Conservation (phyloP, 1,139 yeast genomes). For the Hanseniaspora sp. region DNA sequence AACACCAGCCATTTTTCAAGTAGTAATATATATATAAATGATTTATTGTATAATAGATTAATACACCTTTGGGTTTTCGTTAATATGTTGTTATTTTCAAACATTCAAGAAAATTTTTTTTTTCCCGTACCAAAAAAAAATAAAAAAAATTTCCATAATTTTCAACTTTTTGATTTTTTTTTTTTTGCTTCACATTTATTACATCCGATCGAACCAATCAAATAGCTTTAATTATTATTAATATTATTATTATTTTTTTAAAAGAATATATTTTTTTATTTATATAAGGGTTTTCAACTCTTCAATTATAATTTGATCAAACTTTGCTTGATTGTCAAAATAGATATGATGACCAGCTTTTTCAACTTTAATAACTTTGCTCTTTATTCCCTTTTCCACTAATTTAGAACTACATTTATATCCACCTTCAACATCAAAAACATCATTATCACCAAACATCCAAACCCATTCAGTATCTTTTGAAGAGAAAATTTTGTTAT, state of each 20-base stretch:
- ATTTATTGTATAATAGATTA: too few relatives aligned
- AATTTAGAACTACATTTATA: conserved; percentile 23
- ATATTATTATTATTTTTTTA: conserved; percentile 14
- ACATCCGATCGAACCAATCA: background rate
- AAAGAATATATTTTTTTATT: conserved; percentile 24
- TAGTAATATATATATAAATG: background rate
- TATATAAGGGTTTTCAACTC: conserved; percentile 24
- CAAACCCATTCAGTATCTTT: conserved; percentile 39
- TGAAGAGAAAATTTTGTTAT: conserved; percentile 32
- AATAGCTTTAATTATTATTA: too few relatives aligned
- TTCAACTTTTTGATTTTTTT: conserved; percentile 1
- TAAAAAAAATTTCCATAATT: background rate
- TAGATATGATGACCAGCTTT: conserved; percentile 64
- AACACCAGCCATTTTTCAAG: conserved; percentile 10
- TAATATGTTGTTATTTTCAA: too few relatives aligned
- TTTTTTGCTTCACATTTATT: conserved; percentile 20
- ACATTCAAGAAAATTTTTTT: too few relatives aligned
- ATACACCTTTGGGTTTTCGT: too few relatives aligned
- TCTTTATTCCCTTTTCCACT: conserved; percentile 31
- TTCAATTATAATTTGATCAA: conserved; percentile 39
- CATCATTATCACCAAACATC: conserved; percentile 66
- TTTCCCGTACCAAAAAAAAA: too few relatives aligned
- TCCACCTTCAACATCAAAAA: conserved; percentile 65
- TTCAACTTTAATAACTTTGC: conserved; percentile 37
- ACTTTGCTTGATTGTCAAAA: conserved; percentile 42